Evolutionary conservation across 2,329 filamentous ascomycete genomes (phyloP).

Genomic region (Metarhizium rileyi): DNA sequence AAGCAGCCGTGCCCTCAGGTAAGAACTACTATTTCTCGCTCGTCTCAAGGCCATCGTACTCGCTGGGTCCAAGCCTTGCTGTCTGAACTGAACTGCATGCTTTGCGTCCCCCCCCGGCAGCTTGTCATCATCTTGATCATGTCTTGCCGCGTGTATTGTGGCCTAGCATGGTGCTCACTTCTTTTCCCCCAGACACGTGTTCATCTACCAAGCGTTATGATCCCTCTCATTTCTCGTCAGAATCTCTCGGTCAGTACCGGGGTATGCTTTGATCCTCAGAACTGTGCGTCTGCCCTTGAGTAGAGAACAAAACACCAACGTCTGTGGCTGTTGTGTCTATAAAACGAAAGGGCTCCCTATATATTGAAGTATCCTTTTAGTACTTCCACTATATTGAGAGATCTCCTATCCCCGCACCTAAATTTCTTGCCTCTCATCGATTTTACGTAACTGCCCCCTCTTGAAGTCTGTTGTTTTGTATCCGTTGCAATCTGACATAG

Average conservation of each 20-base stretch:
- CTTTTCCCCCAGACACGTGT: background rate
- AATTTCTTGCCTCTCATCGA: background rate
- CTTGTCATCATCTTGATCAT: background rate
- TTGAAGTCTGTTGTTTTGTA: constrained; percentile 17
- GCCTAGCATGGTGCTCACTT: background rate
- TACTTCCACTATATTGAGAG: background rate
- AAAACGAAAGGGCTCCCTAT: background rate
- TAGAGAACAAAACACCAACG: background rate
- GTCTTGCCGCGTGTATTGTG: background rate
- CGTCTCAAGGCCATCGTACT: background rate
- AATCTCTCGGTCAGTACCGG: background rate
- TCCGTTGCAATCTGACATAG: constrained; percentile 19
- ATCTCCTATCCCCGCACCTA: background rate
- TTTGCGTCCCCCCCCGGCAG: background rate
- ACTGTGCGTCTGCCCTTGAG: background rate
- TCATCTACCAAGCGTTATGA: background rate
- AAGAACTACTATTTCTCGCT: background rate
- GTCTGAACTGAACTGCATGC: background rate
- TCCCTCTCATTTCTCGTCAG: background rate
- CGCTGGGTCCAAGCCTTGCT: background rate
- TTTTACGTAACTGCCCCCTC: background rate
- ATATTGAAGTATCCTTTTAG: background rate
- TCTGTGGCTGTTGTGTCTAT: background rate
- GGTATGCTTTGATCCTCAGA: background rate
- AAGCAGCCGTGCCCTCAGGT: background rate